A percentile compares a stretch with the other conserved stretches of the same genome.
These are phyloP conservation scores for Phytophthora nicotianae DNA, from an alignment of 352 stramenopile species.

Conservation along the genomic window DNA sequence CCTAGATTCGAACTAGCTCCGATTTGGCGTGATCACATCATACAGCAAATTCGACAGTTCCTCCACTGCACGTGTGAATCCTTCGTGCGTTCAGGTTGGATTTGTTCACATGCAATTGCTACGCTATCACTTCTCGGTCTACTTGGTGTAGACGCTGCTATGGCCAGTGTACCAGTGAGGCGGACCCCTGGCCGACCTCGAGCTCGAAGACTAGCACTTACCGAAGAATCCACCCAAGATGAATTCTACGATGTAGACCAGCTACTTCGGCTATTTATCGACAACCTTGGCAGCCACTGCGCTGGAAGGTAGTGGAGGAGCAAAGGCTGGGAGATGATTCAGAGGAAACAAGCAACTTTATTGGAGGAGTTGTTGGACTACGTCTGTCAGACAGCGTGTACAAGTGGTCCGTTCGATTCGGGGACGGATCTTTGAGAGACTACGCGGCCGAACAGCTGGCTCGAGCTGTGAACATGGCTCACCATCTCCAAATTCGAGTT, in stretches of 20 bases:
- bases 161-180: not conserved
- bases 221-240: not conserved
- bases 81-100: not conserved
- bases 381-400: not conserved
- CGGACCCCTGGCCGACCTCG: not conserved
- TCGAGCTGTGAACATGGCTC: not conserved
- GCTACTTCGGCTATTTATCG: not conserved
- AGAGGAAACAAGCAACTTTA: not conserved
- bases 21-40: not conserved
- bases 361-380: not conserved
- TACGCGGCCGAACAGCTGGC: not conserved
- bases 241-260: not conserved
- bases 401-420: not conserved
- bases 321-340: not conserved
- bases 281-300: not conserved
- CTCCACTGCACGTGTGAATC: not conserved
- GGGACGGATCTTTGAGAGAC: not conserved
- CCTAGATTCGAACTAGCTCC: not conserved
- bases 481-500: not conserved
- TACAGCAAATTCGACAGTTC: not conserved
- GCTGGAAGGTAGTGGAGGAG: not conserved
- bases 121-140: not conserved
- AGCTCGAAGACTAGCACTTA: no score
- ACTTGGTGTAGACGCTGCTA: not conserved
- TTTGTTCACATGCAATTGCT: not conserved